Evolutionary conservation across 441 rosid species (phyloP).

Genomic region (Bocquillonia castaneifolia): DNA sequence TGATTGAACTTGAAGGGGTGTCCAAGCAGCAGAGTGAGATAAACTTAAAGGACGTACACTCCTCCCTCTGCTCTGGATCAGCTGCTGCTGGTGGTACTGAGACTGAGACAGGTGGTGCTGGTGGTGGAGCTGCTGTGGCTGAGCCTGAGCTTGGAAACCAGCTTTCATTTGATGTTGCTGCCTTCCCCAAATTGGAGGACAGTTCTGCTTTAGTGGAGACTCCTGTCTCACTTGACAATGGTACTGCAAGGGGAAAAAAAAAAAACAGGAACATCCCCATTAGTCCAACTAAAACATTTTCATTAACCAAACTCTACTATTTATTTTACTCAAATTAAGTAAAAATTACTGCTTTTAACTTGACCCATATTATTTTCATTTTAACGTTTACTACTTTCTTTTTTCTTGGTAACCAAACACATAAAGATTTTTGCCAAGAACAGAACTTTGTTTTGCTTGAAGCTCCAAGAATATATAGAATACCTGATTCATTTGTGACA

Average conservation of each 20-base stretch:
- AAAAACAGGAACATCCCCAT: not conserved
- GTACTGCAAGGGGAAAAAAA: slow-evolving; percentile 21
- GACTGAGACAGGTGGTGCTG: slow-evolving; percentile 29
- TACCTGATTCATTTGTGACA: slow-evolving; percentile 23
- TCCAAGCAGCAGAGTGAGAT: slow-evolving; percentile 37
- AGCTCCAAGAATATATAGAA: not conserved
- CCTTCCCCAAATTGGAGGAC: slow-evolving; percentile 24
- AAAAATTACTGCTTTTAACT: too few relatives aligned
- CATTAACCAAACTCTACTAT: too few relatives aligned
- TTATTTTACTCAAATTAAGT: too few relatives aligned
- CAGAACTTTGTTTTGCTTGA: not conserved
- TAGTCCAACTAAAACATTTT: not conserved
- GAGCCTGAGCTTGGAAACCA: slow-evolving; percentile 19
- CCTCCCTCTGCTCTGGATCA: slow-evolving; percentile 31
- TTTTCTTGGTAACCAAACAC: not conserved
- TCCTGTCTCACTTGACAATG: slow-evolving; percentile 23
- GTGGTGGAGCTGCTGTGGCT: slow-evolving; percentile 13
- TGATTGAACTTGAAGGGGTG: slow-evolving; percentile 31
- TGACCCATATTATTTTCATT: too few relatives aligned
- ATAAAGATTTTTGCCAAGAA: not conserved
- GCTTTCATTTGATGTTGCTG: slow-evolving; percentile 33
- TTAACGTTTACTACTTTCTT: not conserved
- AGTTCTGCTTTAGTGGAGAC: slow-evolving; percentile 19
- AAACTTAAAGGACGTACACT: slow-evolving; percentile 28
- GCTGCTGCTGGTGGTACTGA: slow-evolving; percentile 27